Conservation (phyloP, 2,329 filamentous ascomycete genomes). For the Pestalotiopsis sp. region DNA sequence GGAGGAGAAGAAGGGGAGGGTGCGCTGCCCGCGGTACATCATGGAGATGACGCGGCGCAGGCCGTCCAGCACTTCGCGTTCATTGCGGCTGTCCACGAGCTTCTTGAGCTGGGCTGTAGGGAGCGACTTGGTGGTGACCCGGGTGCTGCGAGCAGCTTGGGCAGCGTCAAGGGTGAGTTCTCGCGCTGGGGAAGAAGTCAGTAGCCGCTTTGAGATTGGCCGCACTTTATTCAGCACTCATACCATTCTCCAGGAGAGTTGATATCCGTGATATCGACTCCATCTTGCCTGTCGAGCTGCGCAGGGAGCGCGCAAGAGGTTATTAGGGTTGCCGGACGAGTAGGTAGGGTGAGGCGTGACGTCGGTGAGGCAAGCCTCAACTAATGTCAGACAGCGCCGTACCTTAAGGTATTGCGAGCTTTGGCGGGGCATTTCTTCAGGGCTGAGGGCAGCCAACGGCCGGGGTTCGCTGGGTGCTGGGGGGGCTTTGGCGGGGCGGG, state of each 20-base stretch:
- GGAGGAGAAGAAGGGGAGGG: conserved; percentile 91
- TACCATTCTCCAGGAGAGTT: conserved; percentile 91
- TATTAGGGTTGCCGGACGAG: background rate
- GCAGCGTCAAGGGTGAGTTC: conserved; percentile 97
- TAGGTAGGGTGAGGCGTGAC: conserved; percentile 4
- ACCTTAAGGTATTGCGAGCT: conserved; percentile 1
- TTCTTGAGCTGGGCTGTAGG: conserved; percentile 89
- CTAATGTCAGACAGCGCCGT: background rate
- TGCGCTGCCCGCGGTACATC: conserved; percentile 91
- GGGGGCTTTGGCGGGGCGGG: background rate
- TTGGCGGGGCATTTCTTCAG: conserved; percentile 10
- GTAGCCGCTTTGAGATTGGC: background rate
- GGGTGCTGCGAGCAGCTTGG: conserved; percentile 73
- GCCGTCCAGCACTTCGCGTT: conserved; percentile 90
- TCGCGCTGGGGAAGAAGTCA: conserved; percentile 61
- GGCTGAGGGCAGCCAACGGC: background rate
- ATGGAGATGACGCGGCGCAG: conserved; percentile 87
- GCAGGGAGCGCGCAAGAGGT: conserved; percentile 22
- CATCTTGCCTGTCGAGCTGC: conserved; percentile 53
- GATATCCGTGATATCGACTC: conserved; percentile 96
- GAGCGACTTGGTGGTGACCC: conserved; percentile 63
- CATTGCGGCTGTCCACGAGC: conserved; percentile 88
- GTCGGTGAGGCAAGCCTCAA: conserved; percentile 10
- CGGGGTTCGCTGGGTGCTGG: background rate
- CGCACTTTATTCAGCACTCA: conserved; percentile 23